These are phyloP conservation scores for Aspergillus saccharolyticus DNA, from an alignment of 495 filamentous ascomycete species.

Conservation along the genomic window DNA sequence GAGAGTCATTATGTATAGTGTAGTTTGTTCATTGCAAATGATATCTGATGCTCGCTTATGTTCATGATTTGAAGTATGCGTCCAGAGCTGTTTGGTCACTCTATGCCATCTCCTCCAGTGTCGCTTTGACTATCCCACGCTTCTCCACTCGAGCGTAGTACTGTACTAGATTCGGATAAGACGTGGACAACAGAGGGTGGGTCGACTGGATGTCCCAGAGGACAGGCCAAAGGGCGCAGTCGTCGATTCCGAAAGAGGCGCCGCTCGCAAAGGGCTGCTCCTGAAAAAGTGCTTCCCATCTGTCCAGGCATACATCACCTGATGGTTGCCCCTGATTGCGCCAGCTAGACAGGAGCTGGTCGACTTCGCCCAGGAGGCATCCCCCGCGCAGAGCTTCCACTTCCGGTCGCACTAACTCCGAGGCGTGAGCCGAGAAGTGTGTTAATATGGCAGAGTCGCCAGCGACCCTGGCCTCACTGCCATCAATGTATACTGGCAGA, in stretches of 20 bases:
- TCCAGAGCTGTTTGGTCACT: neutral
- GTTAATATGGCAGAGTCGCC: conserved; percentile 35
- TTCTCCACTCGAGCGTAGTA: conserved; percentile 51
- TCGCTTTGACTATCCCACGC: conserved; percentile 43
- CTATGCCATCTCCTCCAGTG: conserved; percentile 31
- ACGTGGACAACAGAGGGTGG: conserved; percentile 23
- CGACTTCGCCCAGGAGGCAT: conserved; percentile 26
- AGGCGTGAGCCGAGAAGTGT: conserved; percentile 23
- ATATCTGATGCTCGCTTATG: neutral
- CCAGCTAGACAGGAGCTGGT: conserved; percentile 30
- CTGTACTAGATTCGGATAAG: conserved; percentile 41
- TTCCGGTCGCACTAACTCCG: conserved; percentile 25
- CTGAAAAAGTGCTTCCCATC: conserved; percentile 47
- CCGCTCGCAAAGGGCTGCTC: conserved; percentile 55
- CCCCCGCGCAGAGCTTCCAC: conserved; percentile 32
- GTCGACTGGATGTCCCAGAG: conserved; percentile 49
- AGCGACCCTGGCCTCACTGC: conserved; percentile 24
- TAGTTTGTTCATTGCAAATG: neutral
- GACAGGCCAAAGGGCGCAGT: conserved; percentile 70
- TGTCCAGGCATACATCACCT: conserved; percentile 22
- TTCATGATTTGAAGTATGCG: neutral
- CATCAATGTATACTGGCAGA: conserved; percentile 26
- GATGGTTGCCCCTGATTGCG: conserved; percentile 18
- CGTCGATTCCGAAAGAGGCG: conserved; percentile 51
- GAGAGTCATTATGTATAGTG: neutral